These are phyloP conservation scores for Sporothrix schenckii DNA, from an alignment of 2,329 filamentous ascomycete genomes.

Conservation along the genomic window DNA sequence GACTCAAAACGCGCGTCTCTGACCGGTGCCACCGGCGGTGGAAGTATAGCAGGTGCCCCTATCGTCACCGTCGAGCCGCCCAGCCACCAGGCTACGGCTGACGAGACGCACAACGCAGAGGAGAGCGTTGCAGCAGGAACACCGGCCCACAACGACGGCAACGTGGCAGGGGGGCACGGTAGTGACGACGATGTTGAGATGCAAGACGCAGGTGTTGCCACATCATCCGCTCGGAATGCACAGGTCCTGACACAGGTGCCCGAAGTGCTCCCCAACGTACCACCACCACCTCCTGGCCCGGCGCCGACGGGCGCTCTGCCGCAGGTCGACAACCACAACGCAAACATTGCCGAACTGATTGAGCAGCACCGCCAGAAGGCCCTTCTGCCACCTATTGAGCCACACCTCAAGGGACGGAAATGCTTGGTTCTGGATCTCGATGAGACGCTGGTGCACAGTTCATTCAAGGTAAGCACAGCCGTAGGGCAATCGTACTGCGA, in stretches of 20 bases:
- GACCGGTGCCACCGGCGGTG: slow-evolving; percentile 44
- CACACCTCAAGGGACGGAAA: slow-evolving; percentile 83
- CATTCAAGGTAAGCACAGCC: slow-evolving; percentile 67
- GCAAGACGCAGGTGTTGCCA: slow-evolving; percentile 62
- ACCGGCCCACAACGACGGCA: neutral
- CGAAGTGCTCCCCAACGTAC: slow-evolving; percentile 49
- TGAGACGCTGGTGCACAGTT: slow-evolving; percentile 96
- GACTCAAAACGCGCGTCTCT: slow-evolving; percentile 50
- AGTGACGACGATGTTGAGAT: slow-evolving; percentile 68
- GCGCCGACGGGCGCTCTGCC: slow-evolving; percentile 43
- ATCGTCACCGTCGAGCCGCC: slow-evolving; percentile 50
- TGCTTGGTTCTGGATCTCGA: slow-evolving; percentile 94
- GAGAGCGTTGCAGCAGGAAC: slow-evolving; percentile 40
- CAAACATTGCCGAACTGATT: slow-evolving; percentile 42
- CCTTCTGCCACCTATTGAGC: slow-evolving; percentile 78
- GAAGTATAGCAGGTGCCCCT: slow-evolving; percentile 39
- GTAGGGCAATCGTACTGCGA: too few species aligned
- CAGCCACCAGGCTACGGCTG: slow-evolving; percentile 28
- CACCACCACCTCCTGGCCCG: slow-evolving; percentile 53
- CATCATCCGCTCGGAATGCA: slow-evolving; percentile 43
- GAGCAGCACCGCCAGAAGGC: slow-evolving; percentile 58
- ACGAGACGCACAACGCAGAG: neutral
- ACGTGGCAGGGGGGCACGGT: slow-evolving; percentile 45
- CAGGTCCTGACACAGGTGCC: slow-evolving; percentile 46
- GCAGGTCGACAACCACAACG: slow-evolving; percentile 5